Evolutionary conservation across 345 rosid genomes (phyloP), one percentile per base, ranked within the genome.

Genomic region (Angophora floribunda): DNA sequence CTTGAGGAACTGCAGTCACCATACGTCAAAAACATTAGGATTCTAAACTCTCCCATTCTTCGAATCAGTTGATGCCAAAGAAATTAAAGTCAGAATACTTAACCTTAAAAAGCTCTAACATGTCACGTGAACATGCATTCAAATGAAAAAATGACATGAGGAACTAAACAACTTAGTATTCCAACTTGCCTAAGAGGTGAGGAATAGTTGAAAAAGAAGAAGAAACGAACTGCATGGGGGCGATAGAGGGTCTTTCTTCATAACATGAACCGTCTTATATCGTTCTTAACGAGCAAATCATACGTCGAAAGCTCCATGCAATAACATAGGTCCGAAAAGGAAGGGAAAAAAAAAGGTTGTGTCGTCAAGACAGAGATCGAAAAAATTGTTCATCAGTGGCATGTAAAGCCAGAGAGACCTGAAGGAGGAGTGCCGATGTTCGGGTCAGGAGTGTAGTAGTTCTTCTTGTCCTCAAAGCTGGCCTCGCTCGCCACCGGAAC

Each of bases 401-500:
- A 41, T 41, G 84, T 41, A 22, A 75, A 75, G 36, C 75, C 75
- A 85, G 86, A 61, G 55, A 55, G 89, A 92, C 93, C 92, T 55
- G 92, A 15, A 30, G 97, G 94, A 67, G 96, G 97, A 91, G 91
- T 90, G 89, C 94, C 91, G 7, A 92, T 24, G 52, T 87, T 89
- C 11, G 99, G 97, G 90, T 91, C 96, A 55, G 97, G 44, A 67
- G 94, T 86, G 92, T 93, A 95, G 93, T 91, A 95, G 90, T 90
- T 96, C 94, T 96, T 95, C 24, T 92, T 86, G 50, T 96, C 98
- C 87, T 91, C 94, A 87, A 95, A 87, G 87, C 91, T 52, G 41
- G 32, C 65, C 44, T 85, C 86, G 87, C 95, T 91, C 85, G 88
- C 47, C 22, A 91, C 96, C 51, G 94, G 92, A 91, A 91, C 70